These are phyloP conservation scores for Colletotrichum orchidophilum DNA, from an alignment of 2,329 filamentous ascomycete species.

Conservation along the genomic window DNA sequence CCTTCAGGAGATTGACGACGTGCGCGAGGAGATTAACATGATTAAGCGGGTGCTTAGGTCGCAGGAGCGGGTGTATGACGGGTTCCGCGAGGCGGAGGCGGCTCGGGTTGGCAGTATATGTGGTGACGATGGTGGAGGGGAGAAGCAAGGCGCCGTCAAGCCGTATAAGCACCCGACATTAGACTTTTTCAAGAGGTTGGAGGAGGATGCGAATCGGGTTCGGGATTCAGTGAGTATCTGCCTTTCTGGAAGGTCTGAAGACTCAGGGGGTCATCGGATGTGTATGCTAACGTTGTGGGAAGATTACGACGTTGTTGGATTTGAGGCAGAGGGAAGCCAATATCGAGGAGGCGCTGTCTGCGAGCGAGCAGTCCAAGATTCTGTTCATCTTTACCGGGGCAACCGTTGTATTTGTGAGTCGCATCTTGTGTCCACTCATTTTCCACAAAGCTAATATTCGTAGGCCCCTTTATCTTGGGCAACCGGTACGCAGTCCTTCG, in stretches of 20 bases:
- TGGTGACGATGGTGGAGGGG: not conserved
- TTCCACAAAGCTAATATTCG: not conserved
- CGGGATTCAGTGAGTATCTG: constrained; percentile 24
- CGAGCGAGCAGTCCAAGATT: constrained; percentile 36
- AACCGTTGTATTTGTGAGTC: constrained; percentile 32
- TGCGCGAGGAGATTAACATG: constrained; percentile 35
- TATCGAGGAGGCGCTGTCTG: constrained; percentile 34
- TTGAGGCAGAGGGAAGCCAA: constrained; percentile 34
- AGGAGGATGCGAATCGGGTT: constrained; percentile 32
- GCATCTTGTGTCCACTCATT: accelerated
- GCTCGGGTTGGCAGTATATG: not conserved
- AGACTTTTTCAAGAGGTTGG: constrained; percentile 33
- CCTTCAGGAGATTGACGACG: constrained; percentile 33
- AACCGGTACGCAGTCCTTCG: not conserved
- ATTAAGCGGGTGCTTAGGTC: constrained; percentile 31
- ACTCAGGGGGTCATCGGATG: not conserved
- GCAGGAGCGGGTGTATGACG: constrained; percentile 34
- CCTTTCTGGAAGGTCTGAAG: too few species aligned
- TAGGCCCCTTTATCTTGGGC: constrained; percentile 31
- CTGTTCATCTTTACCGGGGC: constrained; percentile 35
- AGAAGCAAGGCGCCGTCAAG: not conserved
- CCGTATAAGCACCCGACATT: constrained; percentile 31
- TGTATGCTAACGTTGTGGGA: not conserved
- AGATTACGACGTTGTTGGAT: constrained; percentile 34
- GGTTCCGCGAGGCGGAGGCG: constrained; percentile 21